Evolutionary conservation across 2,329 filamentous ascomycete genomes (phyloP).

Genomic region (Diaporthe capsici): DNA sequence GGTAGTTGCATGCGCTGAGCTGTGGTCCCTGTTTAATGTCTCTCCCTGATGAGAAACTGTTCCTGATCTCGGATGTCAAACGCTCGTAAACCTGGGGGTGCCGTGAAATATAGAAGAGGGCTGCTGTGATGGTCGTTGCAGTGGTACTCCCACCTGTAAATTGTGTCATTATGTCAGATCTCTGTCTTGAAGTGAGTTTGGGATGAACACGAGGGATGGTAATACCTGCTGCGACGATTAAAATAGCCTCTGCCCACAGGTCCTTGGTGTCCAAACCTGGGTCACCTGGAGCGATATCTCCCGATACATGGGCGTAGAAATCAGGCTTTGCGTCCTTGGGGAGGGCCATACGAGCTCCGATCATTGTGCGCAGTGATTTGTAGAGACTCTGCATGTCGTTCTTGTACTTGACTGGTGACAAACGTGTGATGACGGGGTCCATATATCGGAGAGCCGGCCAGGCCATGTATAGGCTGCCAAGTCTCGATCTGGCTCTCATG

Average conservation of each 20-base stretch:
- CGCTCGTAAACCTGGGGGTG: not conserved
- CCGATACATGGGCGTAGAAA: not conserved
- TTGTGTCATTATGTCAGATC: not conserved
- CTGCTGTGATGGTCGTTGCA: not conserved
- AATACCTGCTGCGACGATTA: constrained; percentile 22
- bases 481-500: not conserved
- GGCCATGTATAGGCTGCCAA: constrained; percentile 12
- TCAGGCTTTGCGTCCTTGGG: constrained; percentile 22
- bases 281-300: not conserved
- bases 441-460: constrained; percentile 19
- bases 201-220: not conserved
- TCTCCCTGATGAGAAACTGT: not conserved
- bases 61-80: constrained; percentile 5
- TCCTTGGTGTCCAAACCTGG: not conserved
- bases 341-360: not conserved
- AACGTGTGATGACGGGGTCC: not conserved
- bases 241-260: not conserved
- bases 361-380: constrained; percentile 16
- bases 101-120: constrained; percentile 20
- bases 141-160: constrained; percentile 15
- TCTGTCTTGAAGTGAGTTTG: no score
- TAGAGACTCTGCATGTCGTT: not conserved
- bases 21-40: not conserved
- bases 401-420: not conserved
- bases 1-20: not conserved